Percentiles rank a stretch among this genome's conserved stretches.
phyloP scores from a whole-genome alignment of 352 stramenopile genomes.

The Phytophthora idaei region DNA sequence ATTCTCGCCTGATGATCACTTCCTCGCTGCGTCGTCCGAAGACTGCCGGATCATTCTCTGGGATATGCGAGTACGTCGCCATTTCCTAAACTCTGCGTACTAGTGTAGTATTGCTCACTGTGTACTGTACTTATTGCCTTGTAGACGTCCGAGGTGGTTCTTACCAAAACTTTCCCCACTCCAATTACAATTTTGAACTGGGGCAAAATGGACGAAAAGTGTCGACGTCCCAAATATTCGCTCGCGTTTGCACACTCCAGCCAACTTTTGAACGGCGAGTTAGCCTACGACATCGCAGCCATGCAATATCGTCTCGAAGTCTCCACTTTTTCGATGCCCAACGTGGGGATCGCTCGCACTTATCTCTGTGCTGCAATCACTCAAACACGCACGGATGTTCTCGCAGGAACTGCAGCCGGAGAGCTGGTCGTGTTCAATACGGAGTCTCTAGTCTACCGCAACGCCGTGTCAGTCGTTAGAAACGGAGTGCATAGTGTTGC shows the following conservation, averaged over 20 bases:
- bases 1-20: constrained; percentile 81
- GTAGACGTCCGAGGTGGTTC: constrained; percentile 73
- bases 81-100: neutral
- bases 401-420: constrained; percentile 69
- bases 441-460: constrained; percentile 66
- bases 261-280: constrained; percentile 61
- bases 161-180: constrained; percentile 68
- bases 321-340: constrained; percentile 69
- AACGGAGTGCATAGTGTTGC: constrained; percentile 83
- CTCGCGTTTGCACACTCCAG: constrained; percentile 73
- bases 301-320: constrained; percentile 86
- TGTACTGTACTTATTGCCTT: constrained; percentile 1
- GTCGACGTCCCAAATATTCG: constrained; percentile 66
- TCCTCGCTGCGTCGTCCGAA: constrained; percentile 67
- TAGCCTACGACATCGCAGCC: constrained; percentile 74
- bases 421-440: constrained; percentile 90
- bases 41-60: constrained; percentile 75
- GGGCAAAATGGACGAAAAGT: constrained; percentile 72
- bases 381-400: constrained; percentile 53
- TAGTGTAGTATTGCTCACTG: neutral
- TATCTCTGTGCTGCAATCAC: constrained; percentile 76
- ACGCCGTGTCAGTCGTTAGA: constrained; percentile 59
- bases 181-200: constrained; percentile 76
- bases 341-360: constrained; percentile 67
- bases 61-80: constrained; percentile 65